phyloP scores from a whole-genome alignment of 176 grass and related monocot genomes.

The Typha latifolia region DNA sequence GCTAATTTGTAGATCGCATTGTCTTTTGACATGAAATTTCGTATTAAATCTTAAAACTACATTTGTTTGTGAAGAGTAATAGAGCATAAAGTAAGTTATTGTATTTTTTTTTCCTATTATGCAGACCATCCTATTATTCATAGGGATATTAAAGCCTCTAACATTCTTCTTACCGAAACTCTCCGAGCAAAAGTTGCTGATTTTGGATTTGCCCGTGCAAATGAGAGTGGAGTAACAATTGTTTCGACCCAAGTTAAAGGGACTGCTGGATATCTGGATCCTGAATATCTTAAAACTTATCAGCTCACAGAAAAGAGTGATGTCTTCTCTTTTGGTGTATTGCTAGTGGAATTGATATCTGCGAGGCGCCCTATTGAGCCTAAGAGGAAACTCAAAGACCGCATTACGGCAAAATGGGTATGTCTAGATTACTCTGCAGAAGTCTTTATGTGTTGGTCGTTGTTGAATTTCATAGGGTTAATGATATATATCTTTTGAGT shows the following conservation, averaged over 20 bases:
- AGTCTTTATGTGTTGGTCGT: background rate
- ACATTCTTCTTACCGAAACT: slow-evolving; percentile 65
- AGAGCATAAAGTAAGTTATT: background rate
- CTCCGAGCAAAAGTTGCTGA: slow-evolving; percentile 90
- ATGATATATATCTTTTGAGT: too few species aligned
- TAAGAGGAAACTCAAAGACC: slow-evolving; percentile 48
- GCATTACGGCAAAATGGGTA: slow-evolving; percentile 65
- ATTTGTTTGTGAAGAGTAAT: too few species aligned
- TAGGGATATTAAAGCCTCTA: slow-evolving; percentile 49
- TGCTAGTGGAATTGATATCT: slow-evolving; percentile 68
- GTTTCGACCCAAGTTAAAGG: slow-evolving; percentile 86
- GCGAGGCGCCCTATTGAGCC: slow-evolving; percentile 59
- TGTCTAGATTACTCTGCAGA: background rate
- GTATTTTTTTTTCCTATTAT: slow-evolving; percentile 1
- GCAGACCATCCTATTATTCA: slow-evolving; percentile 65
- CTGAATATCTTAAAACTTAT: slow-evolving; percentile 87
- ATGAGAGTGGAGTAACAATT: slow-evolving; percentile 27
- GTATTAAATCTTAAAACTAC: too few species aligned
- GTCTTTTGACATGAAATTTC: too few species aligned
- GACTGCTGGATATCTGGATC: slow-evolving; percentile 91
- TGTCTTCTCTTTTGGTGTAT: slow-evolving; percentile 87
- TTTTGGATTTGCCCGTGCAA: slow-evolving; percentile 71
- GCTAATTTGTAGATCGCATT: too few species aligned
- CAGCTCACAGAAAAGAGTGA: slow-evolving; percentile 94
- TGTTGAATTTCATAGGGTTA: too few species aligned